Conservation (phyloP, 2,329 filamentous ascomycete species). For the Penicillium sp. region DNA sequence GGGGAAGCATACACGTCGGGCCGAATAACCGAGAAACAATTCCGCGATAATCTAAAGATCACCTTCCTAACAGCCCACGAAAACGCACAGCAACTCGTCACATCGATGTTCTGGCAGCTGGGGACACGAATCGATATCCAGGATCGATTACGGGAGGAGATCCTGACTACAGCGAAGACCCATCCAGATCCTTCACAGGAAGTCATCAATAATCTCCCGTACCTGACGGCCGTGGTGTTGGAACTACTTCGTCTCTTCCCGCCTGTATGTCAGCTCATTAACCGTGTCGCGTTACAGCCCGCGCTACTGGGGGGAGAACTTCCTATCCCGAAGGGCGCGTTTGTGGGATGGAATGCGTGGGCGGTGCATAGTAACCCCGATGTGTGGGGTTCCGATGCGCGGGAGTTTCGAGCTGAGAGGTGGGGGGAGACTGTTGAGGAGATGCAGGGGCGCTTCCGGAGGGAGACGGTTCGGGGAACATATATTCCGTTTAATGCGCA, state of each 20-base stretch:
- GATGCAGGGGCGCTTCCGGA: slow-evolving; percentile 29
- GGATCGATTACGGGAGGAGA: slow-evolving; percentile 33
- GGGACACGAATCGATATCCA: slow-evolving; percentile 37
- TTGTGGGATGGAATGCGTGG: slow-evolving; percentile 45
- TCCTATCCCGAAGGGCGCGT: slow-evolving; percentile 40
- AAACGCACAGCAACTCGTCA: slow-evolving; percentile 43
- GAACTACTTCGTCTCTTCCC: slow-evolving; percentile 52
- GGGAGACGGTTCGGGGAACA: slow-evolving; percentile 27
- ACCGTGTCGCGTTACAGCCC: slow-evolving; percentile 39
- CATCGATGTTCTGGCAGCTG: slow-evolving; percentile 40
- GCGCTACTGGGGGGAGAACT: slow-evolving; percentile 30
- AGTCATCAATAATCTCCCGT: slow-evolving; percentile 40
- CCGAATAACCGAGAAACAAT: slow-evolving; percentile 37
- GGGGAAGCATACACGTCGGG: slow-evolving; percentile 25
- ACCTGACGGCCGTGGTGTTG: slow-evolving; percentile 48
- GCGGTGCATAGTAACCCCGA: slow-evolving; percentile 41
- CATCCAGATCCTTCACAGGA: slow-evolving; percentile 22
- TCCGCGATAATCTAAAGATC: slow-evolving; percentile 44
- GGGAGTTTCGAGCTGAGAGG: slow-evolving; percentile 38
- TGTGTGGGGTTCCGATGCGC: slow-evolving; percentile 34
- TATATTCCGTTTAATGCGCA: slow-evolving; percentile 36
- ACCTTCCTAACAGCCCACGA: slow-evolving; percentile 46
- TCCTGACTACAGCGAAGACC: slow-evolving; percentile 15
- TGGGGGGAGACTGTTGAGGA: slow-evolving; percentile 38
- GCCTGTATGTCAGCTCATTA: slow-evolving; percentile 52